A percentile compares a stretch with the other conserved stretches of the same genome.
Conservation (phyloP, 495 filamentous ascomycete species). For the Podospora australis region DNA sequence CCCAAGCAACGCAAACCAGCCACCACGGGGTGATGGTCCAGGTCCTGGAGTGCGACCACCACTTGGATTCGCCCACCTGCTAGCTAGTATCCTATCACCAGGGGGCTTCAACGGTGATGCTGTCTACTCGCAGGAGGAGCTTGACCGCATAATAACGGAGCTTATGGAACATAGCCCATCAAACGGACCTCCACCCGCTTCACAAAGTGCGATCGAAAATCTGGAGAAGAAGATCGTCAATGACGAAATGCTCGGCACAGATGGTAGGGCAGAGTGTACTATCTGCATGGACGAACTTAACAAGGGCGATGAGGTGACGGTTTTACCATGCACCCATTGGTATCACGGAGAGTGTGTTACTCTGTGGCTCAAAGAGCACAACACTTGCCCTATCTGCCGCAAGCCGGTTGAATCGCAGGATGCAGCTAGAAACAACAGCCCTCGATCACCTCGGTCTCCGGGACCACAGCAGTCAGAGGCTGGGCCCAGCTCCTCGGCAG, state of each 20-base stretch:
- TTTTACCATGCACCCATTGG: slow-evolving; percentile 86
- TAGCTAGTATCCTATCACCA: slow-evolving; percentile 50
- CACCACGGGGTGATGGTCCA: not conserved
- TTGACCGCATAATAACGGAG: slow-evolving; percentile 81
- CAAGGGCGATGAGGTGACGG: slow-evolving; percentile 65
- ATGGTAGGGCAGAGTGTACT: slow-evolving; percentile 67
- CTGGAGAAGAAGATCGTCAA: slow-evolving; percentile 65
- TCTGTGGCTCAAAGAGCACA: slow-evolving; percentile 78
- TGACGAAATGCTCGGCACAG: slow-evolving; percentile 56
- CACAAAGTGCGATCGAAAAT: slow-evolving; percentile 61
- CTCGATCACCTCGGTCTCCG: too few species aligned
- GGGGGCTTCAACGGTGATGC: slow-evolving; percentile 64
- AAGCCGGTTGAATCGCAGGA: slow-evolving; percentile 54
- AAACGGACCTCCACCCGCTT: slow-evolving; percentile 78
- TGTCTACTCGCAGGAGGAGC: slow-evolving; percentile 85
- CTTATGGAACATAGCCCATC: slow-evolving; percentile 76
- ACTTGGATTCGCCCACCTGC: slow-evolving; percentile 31
- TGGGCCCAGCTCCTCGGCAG: too few species aligned
- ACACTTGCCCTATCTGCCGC: slow-evolving; percentile 86
- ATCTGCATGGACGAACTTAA: slow-evolving; percentile 89
- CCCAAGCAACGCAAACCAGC: too few species aligned
- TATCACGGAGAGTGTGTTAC: slow-evolving; percentile 76
- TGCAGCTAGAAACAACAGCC: slow-evolving; percentile 1
- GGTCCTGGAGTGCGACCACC: slow-evolving; percentile 3
- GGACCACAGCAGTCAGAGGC: not conserved